Evolutionary conservation across 441 rosid species (phyloP).

Genomic region (Jatropha podagrica): DNA sequence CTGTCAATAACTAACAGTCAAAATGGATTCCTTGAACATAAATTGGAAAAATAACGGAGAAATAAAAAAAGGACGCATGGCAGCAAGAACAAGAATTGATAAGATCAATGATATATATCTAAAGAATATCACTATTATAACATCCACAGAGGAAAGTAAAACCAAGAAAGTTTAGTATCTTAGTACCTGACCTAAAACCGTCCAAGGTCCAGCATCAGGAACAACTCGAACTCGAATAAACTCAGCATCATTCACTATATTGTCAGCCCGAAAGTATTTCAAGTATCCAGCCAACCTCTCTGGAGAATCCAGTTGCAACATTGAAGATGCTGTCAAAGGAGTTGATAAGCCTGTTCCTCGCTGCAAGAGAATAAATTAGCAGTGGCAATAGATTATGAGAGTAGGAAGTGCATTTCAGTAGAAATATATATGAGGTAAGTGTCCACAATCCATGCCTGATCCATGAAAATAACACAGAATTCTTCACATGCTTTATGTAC

Average conservation of each 20-base stretch:
- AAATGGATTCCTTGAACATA: not conserved
- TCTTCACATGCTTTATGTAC: slow-evolving; percentile 81
- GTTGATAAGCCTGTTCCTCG: slow-evolving; percentile 96
- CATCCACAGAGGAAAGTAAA: not conserved
- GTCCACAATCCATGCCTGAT: slow-evolving; percentile 55
- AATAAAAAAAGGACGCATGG: not conserved
- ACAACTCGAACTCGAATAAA: slow-evolving; percentile 71
- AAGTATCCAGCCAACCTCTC: slow-evolving; percentile 59
- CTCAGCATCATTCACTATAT: slow-evolving; percentile 84
- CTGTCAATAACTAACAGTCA: not conserved
- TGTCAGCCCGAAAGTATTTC: slow-evolving; percentile 79
- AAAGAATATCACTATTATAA: not conserved
- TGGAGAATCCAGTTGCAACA: slow-evolving; percentile 72
- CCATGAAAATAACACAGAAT: slow-evolving; percentile 83
- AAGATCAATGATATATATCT: not conserved
- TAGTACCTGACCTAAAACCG: slow-evolving; percentile 84
- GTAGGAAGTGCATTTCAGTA: slow-evolving; percentile 11
- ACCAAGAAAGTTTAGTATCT: slow-evolving; percentile 11
- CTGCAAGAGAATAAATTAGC: slow-evolving; percentile 44
- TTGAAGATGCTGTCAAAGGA: slow-evolving; percentile 75
- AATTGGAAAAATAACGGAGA: not conserved
- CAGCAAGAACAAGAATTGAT: not conserved
- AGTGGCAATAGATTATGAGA: slow-evolving; percentile 7
- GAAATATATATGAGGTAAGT: slow-evolving; percentile 12
- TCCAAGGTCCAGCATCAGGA: slow-evolving; percentile 87